Evolutionary conservation across 345 rosid species (phyloP), one percentile per base, ranked within the genome.

Genomic region (Leavenworthia alabamica): DNA sequence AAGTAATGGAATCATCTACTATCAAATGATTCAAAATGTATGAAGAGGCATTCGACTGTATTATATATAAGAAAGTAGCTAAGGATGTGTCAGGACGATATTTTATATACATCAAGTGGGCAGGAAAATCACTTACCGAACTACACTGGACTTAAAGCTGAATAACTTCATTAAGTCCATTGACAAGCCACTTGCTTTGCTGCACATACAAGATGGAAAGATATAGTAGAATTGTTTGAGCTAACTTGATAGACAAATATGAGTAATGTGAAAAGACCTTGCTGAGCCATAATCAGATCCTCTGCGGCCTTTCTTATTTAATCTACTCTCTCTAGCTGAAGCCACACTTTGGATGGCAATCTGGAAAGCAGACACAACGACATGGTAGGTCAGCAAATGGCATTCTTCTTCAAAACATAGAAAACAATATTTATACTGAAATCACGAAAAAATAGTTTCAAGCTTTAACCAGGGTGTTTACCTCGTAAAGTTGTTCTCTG

Each of bases 401-500:
- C 47, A 24, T 29, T 71, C 13, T 15, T 22, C 12, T 31, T 39
- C n/a, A 60, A 63, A 52, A 42, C 36, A n/a, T 20, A 56, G 43
- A 49, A 32, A 20, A 43, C n/a, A n/a, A n/a, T 2, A 13, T 49
- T 8, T 24, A 46, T 24, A 55, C 16, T 33, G 8, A 58, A 16
- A 49, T 45, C 35, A 23, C 24, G 16, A 71, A 48, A 17, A 7
- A 9, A 4, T 8, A 36, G 17, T 64, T 55, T 55, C 29, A 41
- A 56, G 41, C 37, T 31, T 14, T 64, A 20, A 42, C 33, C 12
- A 62, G 35, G 12, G 44, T 20, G 22, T 14, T 47, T 49, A 92
- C 99, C 99, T 93, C 96, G 52, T 89, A 89, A 56, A 93, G 84
- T 60, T 93, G 94, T 77, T 89, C 97, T 75, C 99, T 83, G 40